Conservation (phyloP, 2,329 filamentous ascomycete genomes). For the Penicillium sp. region DNA sequence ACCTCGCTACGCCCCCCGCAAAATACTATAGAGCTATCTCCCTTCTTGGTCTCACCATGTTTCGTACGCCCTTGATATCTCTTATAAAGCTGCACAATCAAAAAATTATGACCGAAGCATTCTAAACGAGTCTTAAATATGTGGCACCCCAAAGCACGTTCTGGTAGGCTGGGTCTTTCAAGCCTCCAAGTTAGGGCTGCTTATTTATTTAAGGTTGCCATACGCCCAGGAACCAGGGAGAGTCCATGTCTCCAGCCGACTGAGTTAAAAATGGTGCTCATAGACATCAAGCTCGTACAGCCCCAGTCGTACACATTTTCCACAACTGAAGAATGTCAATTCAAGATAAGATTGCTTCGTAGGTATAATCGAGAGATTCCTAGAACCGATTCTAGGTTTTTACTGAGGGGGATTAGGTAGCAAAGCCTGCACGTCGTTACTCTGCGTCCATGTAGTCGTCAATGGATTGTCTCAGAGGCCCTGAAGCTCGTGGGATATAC, state of each 20-base stretch:
- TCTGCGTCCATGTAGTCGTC: constrained; percentile 9
- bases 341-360: too few species aligned
- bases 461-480: not conserved
- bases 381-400: constrained; percentile 21
- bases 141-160: not conserved
- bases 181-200: constrained; percentile 8
- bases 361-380: constrained; percentile 5
- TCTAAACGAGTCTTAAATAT: too few species aligned
- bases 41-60: constrained; percentile 18
- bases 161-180: constrained; percentile 14
- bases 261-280: constrained; percentile 14
- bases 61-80: constrained; percentile 17
- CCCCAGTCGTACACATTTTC: constrained; percentile 10
- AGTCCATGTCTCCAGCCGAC: constrained; percentile 18
- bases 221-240: constrained; percentile 18
- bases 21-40: constrained; percentile 15
- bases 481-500: not conserved
- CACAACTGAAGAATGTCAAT: too few species aligned
- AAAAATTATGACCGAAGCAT: too few species aligned
- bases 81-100: too few species aligned
- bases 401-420: not conserved
- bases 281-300: constrained; percentile 25
- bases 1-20: constrained; percentile 15
- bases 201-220: constrained; percentile 4
- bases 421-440: constrained; percentile 18